A percentile compares a stretch with the other conserved stretches of the same genome.
These are phyloP conservation scores for Clathrus columnatus DNA, from an alignment of 768 basidiomycete genomes.

Conservation along the genomic window DNA sequence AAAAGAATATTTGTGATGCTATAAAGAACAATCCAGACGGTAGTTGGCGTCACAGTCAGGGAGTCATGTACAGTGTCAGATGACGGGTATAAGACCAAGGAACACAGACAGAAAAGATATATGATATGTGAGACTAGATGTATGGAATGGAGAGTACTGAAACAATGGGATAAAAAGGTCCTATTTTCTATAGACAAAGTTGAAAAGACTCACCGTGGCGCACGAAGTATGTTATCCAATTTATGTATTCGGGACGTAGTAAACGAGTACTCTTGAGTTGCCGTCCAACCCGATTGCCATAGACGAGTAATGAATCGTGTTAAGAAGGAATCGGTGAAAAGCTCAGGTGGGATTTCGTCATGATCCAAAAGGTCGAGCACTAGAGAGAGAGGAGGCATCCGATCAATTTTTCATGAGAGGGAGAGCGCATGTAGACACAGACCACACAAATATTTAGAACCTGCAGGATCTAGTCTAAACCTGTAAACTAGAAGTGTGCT, in stretches of 20 bases:
- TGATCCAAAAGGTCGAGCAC: slow-evolving; percentile 7
- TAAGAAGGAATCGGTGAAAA: background rate
- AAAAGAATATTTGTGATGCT: slow-evolving; percentile 4
- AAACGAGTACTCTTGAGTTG: background rate
- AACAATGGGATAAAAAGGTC: background rate
- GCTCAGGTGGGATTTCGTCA: background rate
- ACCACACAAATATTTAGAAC: background rate
- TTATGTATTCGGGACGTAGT: background rate
- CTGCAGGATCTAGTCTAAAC: background rate
- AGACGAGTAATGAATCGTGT: background rate
- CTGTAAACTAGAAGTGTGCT: background rate
- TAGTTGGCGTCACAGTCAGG: background rate
- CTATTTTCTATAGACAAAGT: background rate
- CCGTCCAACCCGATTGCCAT: background rate
- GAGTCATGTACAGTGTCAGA: background rate
- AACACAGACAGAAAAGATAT: background rate
- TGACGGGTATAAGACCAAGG: background rate
- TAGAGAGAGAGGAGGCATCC: background rate
- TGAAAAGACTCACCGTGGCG: slow-evolving; percentile 2
- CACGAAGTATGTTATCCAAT: background rate
- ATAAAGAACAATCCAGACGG: background rate
- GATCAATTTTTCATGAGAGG: background rate
- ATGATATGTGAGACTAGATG: background rate
- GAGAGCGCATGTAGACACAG: background rate
- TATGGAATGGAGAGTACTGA: slow-evolving; percentile 1